Evolutionary conservation across 305 asterid genomes (phyloP).

Genomic region (Rubia tinctorum): DNA sequence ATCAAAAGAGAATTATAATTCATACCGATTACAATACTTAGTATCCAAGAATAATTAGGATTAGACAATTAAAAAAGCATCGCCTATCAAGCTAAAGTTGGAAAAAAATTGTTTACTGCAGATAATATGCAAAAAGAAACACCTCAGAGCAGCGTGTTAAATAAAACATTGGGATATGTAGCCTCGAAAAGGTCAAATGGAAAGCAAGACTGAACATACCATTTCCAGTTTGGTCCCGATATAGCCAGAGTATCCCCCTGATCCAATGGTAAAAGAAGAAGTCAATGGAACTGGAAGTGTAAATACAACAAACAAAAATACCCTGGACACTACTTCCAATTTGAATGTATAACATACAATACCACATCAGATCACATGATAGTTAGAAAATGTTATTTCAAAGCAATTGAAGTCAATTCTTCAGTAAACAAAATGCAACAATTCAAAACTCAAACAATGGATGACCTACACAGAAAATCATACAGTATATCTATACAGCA

Average conservation of each 20-base stretch:
- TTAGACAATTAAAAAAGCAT: background rate
- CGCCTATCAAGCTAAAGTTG: background rate
- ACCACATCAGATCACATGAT: too few species aligned
- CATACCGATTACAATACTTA: background rate
- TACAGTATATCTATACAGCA: background rate
- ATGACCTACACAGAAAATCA: background rate
- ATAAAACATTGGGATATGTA: background rate
- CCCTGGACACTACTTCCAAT: background rate
- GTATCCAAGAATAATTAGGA: background rate
- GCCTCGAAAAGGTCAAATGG: background rate
- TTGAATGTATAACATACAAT: background rate
- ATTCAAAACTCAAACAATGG: background rate
- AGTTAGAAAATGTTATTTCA: background rate
- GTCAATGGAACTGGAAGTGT: background rate
- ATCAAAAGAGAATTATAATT: background rate
- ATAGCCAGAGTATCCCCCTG: conserved; percentile 84
- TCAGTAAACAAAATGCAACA: background rate
- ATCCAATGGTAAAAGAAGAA: conserved; percentile 25
- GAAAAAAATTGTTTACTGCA: background rate
- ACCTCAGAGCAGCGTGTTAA: background rate
- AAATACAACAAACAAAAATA: background rate
- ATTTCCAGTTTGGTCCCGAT: conserved; percentile 78
- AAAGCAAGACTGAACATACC: conserved; percentile 44
- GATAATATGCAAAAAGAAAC: background rate
- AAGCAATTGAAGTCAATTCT: background rate